Percentiles rank a stretch among this genome's conserved stretches.
Evolutionary conservation across 116 monocot species (phyloP).

Genomic region (Cymodocea nodosa): DNA sequence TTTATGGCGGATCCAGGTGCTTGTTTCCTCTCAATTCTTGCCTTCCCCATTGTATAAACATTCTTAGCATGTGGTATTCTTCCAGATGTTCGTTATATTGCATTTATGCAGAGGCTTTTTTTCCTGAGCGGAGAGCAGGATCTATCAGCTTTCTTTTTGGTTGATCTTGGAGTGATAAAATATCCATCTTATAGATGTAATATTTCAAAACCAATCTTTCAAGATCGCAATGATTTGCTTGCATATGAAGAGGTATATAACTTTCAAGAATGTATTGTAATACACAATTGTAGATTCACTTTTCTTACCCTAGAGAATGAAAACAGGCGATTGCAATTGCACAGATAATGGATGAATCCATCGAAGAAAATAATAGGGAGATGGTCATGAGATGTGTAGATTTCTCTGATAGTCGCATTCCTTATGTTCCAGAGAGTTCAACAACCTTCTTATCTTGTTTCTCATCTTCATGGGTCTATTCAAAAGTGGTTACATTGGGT

Average conservation of each 20-base stretch:
- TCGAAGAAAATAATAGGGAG: conserved; percentile 52
- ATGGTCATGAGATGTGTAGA: conserved; percentile 57
- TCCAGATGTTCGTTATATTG: not conserved
- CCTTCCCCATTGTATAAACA: not conserved
- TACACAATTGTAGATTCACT: not conserved
- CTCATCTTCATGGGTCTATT: conserved; percentile 72
- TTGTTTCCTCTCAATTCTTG: not conserved
- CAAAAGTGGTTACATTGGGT: conserved; percentile 71
- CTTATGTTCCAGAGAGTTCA: conserved; percentile 13
- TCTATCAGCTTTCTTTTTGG: conserved; percentile 69
- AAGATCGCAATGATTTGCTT: conserved; percentile 40
- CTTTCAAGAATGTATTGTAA: not conserved
- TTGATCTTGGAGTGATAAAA: conserved; percentile 74
- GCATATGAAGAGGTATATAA: conserved; percentile 79
- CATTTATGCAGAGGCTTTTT: conserved; percentile 59
- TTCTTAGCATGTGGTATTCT: not conserved
- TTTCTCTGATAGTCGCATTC: conserved; percentile 24
- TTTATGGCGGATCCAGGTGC: conserved; percentile 86
- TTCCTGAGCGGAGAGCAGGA: conserved; percentile 95
- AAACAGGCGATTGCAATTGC: conserved; percentile 81
- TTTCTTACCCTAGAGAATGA: not conserved
- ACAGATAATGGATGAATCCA: conserved; percentile 77
- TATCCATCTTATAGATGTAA: conserved; percentile 61
- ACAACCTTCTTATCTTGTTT: conserved; percentile 47
- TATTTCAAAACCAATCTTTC: conserved; percentile 53